Evolutionary conservation across 148 eudicot species (phyloP), one percentile per base, ranked within the genome.

Genomic region (Persicaria tinctoria): DNA sequence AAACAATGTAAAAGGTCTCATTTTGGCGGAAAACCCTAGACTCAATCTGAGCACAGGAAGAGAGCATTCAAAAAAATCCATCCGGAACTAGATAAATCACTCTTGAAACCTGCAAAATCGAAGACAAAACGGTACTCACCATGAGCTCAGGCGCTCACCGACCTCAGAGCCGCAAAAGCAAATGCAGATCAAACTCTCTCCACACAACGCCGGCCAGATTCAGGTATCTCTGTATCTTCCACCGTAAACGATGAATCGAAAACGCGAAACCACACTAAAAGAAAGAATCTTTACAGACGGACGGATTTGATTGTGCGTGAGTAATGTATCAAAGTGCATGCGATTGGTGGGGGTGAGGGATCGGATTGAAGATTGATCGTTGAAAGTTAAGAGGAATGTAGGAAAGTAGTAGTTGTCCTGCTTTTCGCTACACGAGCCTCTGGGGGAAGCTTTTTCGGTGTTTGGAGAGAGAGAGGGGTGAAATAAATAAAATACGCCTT

Each of bases 381-480:
- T 14, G 68, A 63, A 20, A 63, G 68, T 32, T 27, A 13, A 59
- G 11, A 32, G 32, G 68, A 63, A 27, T 38, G 68, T 63, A 63
- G 68, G 68, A 63, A 38, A 2, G 68, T 27, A 63, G 14, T 63
- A 23, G 68, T 38, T 63, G 68, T 11, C 68, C 68, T 27, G 68
- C 68, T 63, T 63, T 63, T 63, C 45, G n/a, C 45, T 14, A 63
- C 45, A 63, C 45, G 57, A 8, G 45, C 16, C 45, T 16, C 10
- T 45, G 68, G 63, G 6, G 11, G 68, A 63, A 32, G 45, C 16
- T 38, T 9, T 27, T 62, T 17, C 27, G 12, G 44, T 23, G 20
- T 62, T 62, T 62, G 41, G 41, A 32, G 41, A 32, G 41, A 32
- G 41, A 32, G 41, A 32, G 41, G 41, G 41, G 41, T 32, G 41